Evolutionary conservation across 2,329 filamentous ascomycete genomes (phyloP), one percentile per base, ranked within the genome.

Genomic region (Fusarium sp.): DNA sequence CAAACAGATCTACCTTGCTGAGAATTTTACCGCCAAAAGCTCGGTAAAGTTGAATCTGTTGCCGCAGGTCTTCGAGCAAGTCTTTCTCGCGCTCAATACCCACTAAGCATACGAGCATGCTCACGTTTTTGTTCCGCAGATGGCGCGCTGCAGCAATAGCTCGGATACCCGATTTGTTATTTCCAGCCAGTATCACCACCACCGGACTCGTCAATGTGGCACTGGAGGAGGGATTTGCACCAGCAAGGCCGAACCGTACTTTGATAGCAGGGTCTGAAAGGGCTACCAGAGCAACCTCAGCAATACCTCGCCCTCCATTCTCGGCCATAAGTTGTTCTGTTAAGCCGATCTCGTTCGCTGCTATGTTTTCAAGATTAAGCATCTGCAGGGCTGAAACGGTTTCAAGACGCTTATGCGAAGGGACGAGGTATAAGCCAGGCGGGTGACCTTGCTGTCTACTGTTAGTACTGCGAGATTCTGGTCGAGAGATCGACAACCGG

Each of bases 281-380:
- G 17, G 94, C 89, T 56, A 86, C 88, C 61, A 97, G 86, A 2
- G 94, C 92, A 34, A 95, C 92, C 82, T 98, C 93, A 9, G 95
- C 95, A 70, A 98, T 94, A 48, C 94, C 94, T 32, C 96, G 90
- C 24, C 94, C 96, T 3, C 95, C 93, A 79, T 96, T 98, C 79
- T 98, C 96, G 2, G 94, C 92, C 85, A 98, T 94, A 82, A 98
- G 92, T 60, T 96, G 94, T 80, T 97, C 94, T 0, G 92, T 93
- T 52, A 98, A 87, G 10, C 95, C 95, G 65, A 97, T 90, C 75
- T 98, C 95, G 47, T 94, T 92, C 68, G 95, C 92, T 1, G 95
- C 95, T 63, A 97, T 93, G 78, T 96, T 95, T 83, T 98, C 96
- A 3, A 98, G 89, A 71, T 96, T 96, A 34, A 97, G 89, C 90